These are phyloP conservation scores for Fusarium sp. DNA, from an alignment of 2,329 filamentous ascomycete genomes.

Conservation along the genomic window DNA sequence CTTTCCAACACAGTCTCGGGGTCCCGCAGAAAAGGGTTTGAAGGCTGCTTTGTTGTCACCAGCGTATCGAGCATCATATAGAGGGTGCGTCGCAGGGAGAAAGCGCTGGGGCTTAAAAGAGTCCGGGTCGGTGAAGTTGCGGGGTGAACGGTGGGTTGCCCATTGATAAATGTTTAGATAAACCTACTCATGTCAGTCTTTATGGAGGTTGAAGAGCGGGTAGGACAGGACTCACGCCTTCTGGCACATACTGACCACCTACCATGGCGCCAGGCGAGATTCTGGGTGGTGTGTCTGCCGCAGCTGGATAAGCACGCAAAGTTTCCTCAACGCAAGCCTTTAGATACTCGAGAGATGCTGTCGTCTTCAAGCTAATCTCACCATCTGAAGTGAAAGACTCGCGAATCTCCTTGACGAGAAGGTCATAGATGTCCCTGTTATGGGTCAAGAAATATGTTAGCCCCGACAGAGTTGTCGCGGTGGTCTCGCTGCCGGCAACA, in stretches of 20 bases:
- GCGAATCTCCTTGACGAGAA: slow-evolving; percentile 52
- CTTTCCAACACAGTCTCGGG: not conserved
- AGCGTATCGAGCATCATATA: not conserved
- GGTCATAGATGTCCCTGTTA: slow-evolving; percentile 20
- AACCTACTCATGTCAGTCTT: not conserved
- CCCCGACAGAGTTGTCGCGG: slow-evolving; percentile 37
- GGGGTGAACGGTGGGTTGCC: slow-evolving; percentile 1
- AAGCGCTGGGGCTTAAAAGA: not conserved
- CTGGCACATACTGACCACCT: slow-evolving; percentile 42
- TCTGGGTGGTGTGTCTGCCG: not conserved
- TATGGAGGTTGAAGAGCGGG: not conserved
- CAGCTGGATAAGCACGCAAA: slow-evolving; percentile 47
- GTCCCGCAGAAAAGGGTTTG: not conserved
- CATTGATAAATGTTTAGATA: slow-evolving; percentile 16
- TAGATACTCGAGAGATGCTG: slow-evolving; percentile 37
- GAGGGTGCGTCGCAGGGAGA: not conserved
- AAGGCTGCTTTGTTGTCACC: not conserved
- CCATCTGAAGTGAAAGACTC: slow-evolving; percentile 47
- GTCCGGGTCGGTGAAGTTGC: not conserved
- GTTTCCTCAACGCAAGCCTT: slow-evolving; percentile 53
- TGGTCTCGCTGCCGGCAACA: slow-evolving; percentile 48
- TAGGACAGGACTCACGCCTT: slow-evolving; percentile 34
- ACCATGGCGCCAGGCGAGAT: slow-evolving; percentile 35
- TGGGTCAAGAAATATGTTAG: not conserved
- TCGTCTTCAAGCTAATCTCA: slow-evolving; percentile 48